Evolutionary conservation across 2,329 filamentous ascomycete species (phyloP).

Genomic region (Chaetomium globosum): DNA sequence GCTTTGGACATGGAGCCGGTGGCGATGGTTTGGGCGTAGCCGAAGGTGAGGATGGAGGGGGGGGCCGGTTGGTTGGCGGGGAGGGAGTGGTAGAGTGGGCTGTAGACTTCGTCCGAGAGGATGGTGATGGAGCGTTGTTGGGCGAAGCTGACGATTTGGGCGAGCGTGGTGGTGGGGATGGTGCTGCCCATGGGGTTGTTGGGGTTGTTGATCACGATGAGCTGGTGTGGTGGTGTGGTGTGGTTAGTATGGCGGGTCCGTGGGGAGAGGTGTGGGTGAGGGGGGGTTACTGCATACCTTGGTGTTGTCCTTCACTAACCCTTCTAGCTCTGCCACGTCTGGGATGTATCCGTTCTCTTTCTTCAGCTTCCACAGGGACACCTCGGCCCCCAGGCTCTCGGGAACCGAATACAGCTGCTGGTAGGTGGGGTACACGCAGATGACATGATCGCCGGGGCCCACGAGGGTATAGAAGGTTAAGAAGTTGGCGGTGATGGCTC

Average conservation of each 20-base stretch:
- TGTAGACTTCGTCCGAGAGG: slow-evolving; percentile 79
- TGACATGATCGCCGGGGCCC: slow-evolving; percentile 75
- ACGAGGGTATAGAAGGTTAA: slow-evolving; percentile 74
- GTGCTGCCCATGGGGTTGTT: slow-evolving; percentile 80
- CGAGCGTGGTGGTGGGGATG: slow-evolving; percentile 63
- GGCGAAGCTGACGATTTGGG: slow-evolving; percentile 66
- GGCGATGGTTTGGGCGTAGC: slow-evolving; percentile 69
- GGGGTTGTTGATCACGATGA: slow-evolving; percentile 67
- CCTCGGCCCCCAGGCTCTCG: slow-evolving; percentile 71
- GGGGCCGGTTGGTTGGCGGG: slow-evolving; percentile 55
- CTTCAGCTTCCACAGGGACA: slow-evolving; percentile 73
- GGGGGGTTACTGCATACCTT: slow-evolving; percentile 57
- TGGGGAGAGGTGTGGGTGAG: neutral
- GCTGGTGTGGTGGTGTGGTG: slow-evolving; percentile 37
- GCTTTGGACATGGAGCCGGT: slow-evolving; percentile 86
- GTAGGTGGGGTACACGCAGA: slow-evolving; percentile 86
- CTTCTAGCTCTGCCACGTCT: slow-evolving; percentile 65
- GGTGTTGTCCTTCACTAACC: slow-evolving; percentile 67
- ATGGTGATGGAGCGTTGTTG: slow-evolving; percentile 65
- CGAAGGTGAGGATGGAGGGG: slow-evolving; percentile 71
- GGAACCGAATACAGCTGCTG: slow-evolving; percentile 82
- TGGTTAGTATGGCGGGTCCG: neutral
- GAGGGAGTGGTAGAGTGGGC: slow-evolving; percentile 74
- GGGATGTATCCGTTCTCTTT: slow-evolving; percentile 67
- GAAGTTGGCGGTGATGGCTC: slow-evolving; percentile 84